Conservation (phyloP, 2,329 filamentous ascomycete genomes). For the Trichoderma atroviride region DNA sequence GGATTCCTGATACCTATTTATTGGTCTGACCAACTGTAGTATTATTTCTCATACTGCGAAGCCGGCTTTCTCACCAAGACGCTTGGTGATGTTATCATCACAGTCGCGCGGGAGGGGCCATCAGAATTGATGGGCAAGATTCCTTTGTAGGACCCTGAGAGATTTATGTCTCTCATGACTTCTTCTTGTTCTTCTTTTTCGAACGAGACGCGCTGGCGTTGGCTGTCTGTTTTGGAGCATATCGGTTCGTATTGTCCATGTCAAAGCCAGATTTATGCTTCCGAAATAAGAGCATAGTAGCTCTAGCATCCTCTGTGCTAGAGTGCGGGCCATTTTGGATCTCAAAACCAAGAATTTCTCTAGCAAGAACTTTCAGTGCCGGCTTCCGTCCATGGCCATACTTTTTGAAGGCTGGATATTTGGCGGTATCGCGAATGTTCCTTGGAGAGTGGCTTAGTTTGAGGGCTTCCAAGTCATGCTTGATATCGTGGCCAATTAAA, state of each 20-base stretch:
- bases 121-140: constrained; percentile 71
- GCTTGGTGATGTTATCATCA: constrained; percentile 72
- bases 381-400: constrained; percentile 69
- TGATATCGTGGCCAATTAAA: constrained; percentile 81
- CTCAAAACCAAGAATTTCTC: constrained; percentile 60
- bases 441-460: constrained; percentile 75
- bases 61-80: constrained; percentile 73
- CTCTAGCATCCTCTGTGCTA: constrained; percentile 78
- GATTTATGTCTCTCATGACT: constrained; percentile 27
- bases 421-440: constrained; percentile 83
- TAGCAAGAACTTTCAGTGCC: constrained; percentile 61
- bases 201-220: constrained; percentile 35
- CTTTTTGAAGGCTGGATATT: constrained; percentile 73
- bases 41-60: constrained; percentile 77
- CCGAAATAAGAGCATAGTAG: constrained; percentile 86
- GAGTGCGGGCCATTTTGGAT: constrained; percentile 68
- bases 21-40: constrained; percentile 44
- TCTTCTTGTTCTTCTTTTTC: constrained; percentile 48
- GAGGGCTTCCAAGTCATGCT: constrained; percentile 76
- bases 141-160: constrained; percentile 51
- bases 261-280: constrained; percentile 85
- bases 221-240: constrained; percentile 44
- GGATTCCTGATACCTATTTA: background rate
- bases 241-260: constrained; percentile 72
- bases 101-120: constrained; percentile 65